Base-by-base conservation (phyloP, 371 early-diverging fungal genomes). In the Globomyces sp. region DNA sequence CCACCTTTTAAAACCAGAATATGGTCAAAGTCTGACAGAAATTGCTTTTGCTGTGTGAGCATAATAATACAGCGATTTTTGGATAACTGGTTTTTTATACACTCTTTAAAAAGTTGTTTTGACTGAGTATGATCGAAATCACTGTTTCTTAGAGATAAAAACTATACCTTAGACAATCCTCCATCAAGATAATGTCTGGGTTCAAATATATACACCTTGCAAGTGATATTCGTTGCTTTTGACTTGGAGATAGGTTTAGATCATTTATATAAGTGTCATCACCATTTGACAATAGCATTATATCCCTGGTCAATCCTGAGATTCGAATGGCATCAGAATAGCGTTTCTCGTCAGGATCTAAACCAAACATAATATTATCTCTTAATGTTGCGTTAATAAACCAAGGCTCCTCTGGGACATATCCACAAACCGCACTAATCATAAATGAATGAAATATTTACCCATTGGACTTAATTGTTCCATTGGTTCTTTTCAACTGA, bases 1-100 rank as follows among this genome's bases (percentile, higher is more conserved):
- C 92, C 93, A 42, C 79, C 76, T 71, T 87, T 87, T 73, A 90
- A 73, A 36, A 86, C 85, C 34, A 90, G 71, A 42, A 90, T 78
- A 10, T 71, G 70, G 63, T 90, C 87, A 60, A 86, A 86, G 24
- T 84, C 77, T 2, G 80, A 74, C 42, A 89, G 71, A 68, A 84
- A 86, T 69, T 61, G 61, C 44, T 36, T 61, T 34, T 61, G 61
- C 46, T 61, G 61, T 8, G 61, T 89, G 10, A 87, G 84, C 65
- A 86, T 75, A 4, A 89, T 69, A n/a, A 88, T 75, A 3, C 84
- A 81, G 72, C 84, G 87, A 46, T 75, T 68, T 68, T 76, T 71
- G 24, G 48, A 24, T 48, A 88, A 60, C 52, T 84, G 77, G 58
- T 80, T 82, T 49, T 77, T 71, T 64, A 89, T 78, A 61, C 83